These are phyloP conservation scores for Striga asiatica DNA, from an alignment of 257 asterid genomes.

Conservation along the genomic window DNA sequence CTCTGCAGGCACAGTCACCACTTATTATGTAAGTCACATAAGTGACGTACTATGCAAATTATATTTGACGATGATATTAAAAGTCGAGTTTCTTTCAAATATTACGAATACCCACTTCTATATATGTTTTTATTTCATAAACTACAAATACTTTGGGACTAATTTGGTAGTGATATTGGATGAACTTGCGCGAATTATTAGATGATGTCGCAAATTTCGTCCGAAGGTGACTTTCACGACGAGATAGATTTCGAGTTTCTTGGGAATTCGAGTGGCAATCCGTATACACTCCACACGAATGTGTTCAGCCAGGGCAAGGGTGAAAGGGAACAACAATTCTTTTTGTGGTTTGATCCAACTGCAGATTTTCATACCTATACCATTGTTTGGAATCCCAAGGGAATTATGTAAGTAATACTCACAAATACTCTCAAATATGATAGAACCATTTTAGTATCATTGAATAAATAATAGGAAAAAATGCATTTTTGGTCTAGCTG, in stretches of 20 bases:
- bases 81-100: neutral
- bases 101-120: neutral
- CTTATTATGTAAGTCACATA: slow-evolving; percentile 52
- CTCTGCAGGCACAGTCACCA: slow-evolving; percentile 90
- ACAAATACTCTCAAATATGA: too few species aligned
- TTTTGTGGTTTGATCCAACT: slow-evolving; percentile 88
- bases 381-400: slow-evolving; percentile 69
- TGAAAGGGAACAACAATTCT: slow-evolving; percentile 71
- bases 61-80: too few species aligned
- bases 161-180: neutral
- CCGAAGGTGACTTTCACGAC: slow-evolving; percentile 67
- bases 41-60: too few species aligned
- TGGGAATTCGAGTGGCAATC: slow-evolving; percentile 73
- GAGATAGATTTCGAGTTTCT: slow-evolving; percentile 85
- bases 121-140: neutral
- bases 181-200: neutral
- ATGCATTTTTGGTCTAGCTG: too few species aligned
- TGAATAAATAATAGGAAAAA: too few species aligned
- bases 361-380: slow-evolving; percentile 71
- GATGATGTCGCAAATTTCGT: slow-evolving; percentile 36
- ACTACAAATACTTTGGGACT: neutral
- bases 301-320: slow-evolving; percentile 70
- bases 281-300: slow-evolving; percentile 79
- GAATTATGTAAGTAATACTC: slow-evolving; percentile 51
- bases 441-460: too few species aligned